Evolutionary conservation across 2,329 filamentous ascomycete species (phyloP).

Genomic region (Aspergillus niger): DNA sequence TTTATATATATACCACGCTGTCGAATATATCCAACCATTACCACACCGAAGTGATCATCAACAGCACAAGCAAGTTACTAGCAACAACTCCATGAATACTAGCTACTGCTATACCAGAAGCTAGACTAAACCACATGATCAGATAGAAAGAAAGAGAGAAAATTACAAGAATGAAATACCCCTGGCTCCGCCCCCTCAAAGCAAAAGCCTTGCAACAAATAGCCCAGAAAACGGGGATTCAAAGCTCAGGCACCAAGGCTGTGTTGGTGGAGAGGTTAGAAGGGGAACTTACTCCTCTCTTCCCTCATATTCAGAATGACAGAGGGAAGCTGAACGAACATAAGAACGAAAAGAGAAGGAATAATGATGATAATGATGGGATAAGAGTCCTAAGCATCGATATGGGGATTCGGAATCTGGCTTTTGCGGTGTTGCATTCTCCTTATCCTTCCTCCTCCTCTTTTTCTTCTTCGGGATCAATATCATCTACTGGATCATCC

Average conservation of each 20-base stretch:
- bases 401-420: conserved; percentile 80
- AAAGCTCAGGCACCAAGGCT: conserved; percentile 61
- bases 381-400: conserved; percentile 73
- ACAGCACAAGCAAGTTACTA: no score
- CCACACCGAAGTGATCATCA: no score
- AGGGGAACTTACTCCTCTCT: conserved; percentile 16
- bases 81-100: no score
- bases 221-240: conserved; percentile 62
- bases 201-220: conserved; percentile 58
- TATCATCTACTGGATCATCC: no score
- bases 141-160: no score
- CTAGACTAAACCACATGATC: no score
- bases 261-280: conserved; percentile 56
- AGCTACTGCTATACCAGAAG: no score
- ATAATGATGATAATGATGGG: neutral
- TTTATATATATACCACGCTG: no score
- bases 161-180: neutral
- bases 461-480: neutral
- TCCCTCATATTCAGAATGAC: neutral
- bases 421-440: conserved; percentile 63
- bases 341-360: neutral
- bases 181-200: conserved; percentile 51
- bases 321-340: neutral
- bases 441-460: neutral
- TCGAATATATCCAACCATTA: no score